Evolutionary conservation across 139 green algal species (phyloP).

Genomic region (Chlorella sp.): DNA sequence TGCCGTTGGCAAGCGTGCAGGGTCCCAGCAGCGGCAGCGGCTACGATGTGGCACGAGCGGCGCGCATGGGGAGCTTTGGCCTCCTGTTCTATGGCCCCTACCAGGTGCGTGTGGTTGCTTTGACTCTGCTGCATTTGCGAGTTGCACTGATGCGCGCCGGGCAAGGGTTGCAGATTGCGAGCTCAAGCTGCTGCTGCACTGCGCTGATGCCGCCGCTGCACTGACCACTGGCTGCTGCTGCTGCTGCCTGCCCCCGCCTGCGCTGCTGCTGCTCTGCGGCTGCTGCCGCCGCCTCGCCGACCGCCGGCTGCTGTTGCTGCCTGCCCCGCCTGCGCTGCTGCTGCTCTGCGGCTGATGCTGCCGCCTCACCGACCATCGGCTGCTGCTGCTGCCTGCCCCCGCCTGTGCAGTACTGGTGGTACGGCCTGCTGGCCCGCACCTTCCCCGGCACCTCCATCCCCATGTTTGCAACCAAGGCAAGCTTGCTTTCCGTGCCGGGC

Average conservation of each 20-base stretch:
- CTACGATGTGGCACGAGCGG: slow-evolving; percentile 60
- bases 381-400: not conserved
- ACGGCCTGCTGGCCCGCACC: slow-evolving; percentile 47
- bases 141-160: no score
- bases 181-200: no score
- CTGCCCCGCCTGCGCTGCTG: not conserved
- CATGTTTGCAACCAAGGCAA: slow-evolving; percentile 77
- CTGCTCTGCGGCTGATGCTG: not conserved
- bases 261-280: not conserved
- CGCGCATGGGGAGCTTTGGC: slow-evolving; percentile 82
- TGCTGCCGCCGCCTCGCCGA: not conserved
- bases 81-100: slow-evolving; percentile 80
- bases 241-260: not conserved
- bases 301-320: not conserved
- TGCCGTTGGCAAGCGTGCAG: no score
- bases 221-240: not conserved
- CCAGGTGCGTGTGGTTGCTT: slow-evolving; percentile 49
- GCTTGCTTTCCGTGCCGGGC: no score
- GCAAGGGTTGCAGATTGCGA: no score
- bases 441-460: slow-evolving; percentile 58
- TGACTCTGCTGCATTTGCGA: no score
- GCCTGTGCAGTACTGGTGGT: slow-evolving; percentile 70
- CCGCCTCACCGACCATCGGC: not conserved
- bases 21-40: not conserved
- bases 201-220: no score